Evolutionary conservation across 2,329 filamentous ascomycete species (phyloP).

Genomic region (Dactylellina drechsleri): DNA sequence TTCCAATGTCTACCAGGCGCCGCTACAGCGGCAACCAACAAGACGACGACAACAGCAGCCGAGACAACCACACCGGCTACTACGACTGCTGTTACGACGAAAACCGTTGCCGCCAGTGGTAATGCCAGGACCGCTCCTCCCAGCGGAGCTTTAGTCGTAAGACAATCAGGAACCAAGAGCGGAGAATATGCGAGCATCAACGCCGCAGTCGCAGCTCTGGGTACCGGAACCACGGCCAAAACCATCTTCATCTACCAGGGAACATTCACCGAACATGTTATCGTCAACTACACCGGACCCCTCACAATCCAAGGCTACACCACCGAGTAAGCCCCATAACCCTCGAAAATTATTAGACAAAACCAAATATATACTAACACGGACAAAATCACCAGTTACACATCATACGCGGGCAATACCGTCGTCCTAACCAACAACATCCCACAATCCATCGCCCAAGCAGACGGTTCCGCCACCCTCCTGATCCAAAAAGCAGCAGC

Average conservation of each 20-base stretch:
- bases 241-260: constrained; percentile 72
- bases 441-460: background rate
- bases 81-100: background rate
- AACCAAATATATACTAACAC: too few relatives aligned
- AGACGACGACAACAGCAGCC: background rate
- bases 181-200: constrained; percentile 62
- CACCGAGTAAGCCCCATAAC: constrained; percentile 62
- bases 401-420: constrained; percentile 1
- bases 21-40: background rate
- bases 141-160: background rate
- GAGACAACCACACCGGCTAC: background rate
- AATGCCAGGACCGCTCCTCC: background rate
- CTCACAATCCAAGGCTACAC: constrained; percentile 71
- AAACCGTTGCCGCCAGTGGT: background rate
- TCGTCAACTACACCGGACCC: constrained; percentile 64
- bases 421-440: background rate
- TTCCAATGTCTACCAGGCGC: constrained; percentile 1
- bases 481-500: constrained; percentile 61
- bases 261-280: constrained; percentile 71
- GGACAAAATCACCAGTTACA: too few relatives aligned
- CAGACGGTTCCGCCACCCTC: constrained; percentile 1
- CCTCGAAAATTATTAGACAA: too few relatives aligned
- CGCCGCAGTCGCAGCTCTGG: constrained; percentile 69
- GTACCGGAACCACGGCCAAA: constrained; percentile 65
- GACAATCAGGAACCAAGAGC: constrained; percentile 12